Evolutionary conservation across 177 flowering plant species (phyloP).

Genomic region (Vitis hybrid): DNA sequence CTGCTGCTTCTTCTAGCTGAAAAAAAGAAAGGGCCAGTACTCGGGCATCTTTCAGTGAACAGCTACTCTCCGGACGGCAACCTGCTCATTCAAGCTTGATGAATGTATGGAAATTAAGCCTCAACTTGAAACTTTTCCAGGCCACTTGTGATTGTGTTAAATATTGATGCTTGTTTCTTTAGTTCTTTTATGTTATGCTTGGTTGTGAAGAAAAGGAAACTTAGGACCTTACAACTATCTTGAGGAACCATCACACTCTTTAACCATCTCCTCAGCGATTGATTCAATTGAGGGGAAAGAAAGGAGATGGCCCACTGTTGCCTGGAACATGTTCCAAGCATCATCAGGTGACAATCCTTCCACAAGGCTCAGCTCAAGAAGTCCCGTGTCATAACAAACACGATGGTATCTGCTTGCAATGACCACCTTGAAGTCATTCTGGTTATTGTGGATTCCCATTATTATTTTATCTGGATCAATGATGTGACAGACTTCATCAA

Average conservation of each 20-base stretch:
- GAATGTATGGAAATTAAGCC: too few relatives aligned
- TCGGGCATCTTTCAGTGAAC: too few relatives aligned
- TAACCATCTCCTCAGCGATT: constrained; percentile 9
- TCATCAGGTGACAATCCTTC: constrained; percentile 13
- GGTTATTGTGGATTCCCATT: constrained; percentile 7
- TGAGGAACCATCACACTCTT: constrained; percentile 13
- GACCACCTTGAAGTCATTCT: constrained; percentile 15
- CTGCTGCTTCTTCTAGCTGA: too few relatives aligned
- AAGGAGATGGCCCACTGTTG: constrained; percentile 7
- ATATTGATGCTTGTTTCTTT: too few relatives aligned
- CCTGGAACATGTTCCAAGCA: constrained; percentile 19
- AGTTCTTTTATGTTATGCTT: too few relatives aligned
- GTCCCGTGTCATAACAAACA: constrained; percentile 5
- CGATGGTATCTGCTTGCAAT: constrained; percentile 13
- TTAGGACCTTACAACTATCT: too few relatives aligned
- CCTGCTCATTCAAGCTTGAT: too few relatives aligned
- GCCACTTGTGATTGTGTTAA: too few relatives aligned
- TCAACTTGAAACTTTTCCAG: too few relatives aligned
- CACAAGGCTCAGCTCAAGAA: constrained; percentile 2
- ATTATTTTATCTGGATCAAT: constrained; percentile 8
- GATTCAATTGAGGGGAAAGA: constrained; percentile 10
- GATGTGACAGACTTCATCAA: constrained; percentile 12
- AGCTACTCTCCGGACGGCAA: too few relatives aligned
- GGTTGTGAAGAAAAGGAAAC: too few relatives aligned
- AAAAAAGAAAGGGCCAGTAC: too few relatives aligned